phyloP scores from a whole-genome alignment of 441 rosid species.

The Raphanus hybrid region DNA sequence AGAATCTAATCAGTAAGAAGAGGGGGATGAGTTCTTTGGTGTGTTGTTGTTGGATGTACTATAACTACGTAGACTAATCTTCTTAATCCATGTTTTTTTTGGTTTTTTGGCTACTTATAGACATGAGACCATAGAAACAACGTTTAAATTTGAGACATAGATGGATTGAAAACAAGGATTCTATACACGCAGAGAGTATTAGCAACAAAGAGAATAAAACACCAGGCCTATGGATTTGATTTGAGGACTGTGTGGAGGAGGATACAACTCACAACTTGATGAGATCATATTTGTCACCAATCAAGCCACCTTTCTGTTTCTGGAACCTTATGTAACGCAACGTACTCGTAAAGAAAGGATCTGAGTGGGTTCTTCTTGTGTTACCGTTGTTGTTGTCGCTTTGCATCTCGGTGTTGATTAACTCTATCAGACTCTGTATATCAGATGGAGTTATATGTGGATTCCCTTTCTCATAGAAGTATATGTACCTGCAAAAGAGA shows the following conservation, averaged over 20 bases:
- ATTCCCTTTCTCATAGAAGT: conserved; percentile 76
- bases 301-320: conserved; percentile 72
- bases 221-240: neutral
- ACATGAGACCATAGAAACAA: neutral
- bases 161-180: conserved; percentile 22
- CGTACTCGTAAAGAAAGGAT: conserved; percentile 68
- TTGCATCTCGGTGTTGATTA: conserved; percentile 67
- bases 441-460: conserved; percentile 58
- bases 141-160: neutral
- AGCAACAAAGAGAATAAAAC: neutral
- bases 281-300: conserved; percentile 67
- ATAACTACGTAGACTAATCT: conserved; percentile 44
- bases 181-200: conserved; percentile 29
- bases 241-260: neutral
- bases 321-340: conserved; percentile 68
- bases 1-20: neutral
- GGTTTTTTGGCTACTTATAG: neutral
- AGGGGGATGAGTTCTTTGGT: conserved; percentile 33
- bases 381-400: conserved; percentile 49
- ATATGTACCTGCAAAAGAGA: conserved; percentile 55
- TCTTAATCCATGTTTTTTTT: conserved; percentile 15
- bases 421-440: conserved; percentile 64
- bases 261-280: conserved; percentile 48
- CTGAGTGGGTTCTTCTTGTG: conserved; percentile 49
- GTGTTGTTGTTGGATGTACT: conserved; percentile 20